These are phyloP conservation scores for Ceratonia siliqua DNA, from an alignment of 306 rosid genomes.

Conservation along the genomic window DNA sequence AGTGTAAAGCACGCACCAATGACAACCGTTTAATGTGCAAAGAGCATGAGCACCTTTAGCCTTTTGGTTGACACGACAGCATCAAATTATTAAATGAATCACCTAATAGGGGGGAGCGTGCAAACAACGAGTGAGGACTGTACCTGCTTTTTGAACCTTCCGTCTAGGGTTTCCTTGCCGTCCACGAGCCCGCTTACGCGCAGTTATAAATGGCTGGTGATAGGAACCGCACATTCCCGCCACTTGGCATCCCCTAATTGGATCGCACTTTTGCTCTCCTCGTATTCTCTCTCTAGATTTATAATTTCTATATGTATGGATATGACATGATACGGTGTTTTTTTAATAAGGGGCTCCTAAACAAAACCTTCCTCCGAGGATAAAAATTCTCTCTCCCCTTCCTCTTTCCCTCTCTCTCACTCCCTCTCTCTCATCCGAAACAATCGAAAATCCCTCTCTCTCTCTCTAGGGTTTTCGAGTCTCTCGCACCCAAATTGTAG, in stretches of 20 bases:
- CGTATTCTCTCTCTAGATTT: slow-evolving; percentile 35
- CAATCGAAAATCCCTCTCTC: slow-evolving; percentile 54
- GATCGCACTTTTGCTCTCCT: neutral
- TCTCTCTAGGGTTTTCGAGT: slow-evolving; percentile 79
- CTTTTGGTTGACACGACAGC: slow-evolving; percentile 67
- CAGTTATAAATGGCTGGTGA: slow-evolving; percentile 51
- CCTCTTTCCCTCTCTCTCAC: slow-evolving; percentile 20
- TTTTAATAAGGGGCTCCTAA: slow-evolving; percentile 41
- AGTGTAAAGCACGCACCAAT: slow-evolving; percentile 58
- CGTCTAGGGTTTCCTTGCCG: slow-evolving; percentile 75
- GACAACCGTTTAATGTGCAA: slow-evolving; percentile 48
- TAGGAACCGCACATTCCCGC: slow-evolving; percentile 53
- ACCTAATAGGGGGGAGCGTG: slow-evolving; percentile 52
- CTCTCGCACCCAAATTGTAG: slow-evolving; percentile 62
- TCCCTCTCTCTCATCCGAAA: slow-evolving; percentile 30
- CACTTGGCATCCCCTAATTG: slow-evolving; percentile 39
- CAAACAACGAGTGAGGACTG: slow-evolving; percentile 41
- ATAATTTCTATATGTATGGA: slow-evolving; percentile 38
- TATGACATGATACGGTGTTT: slow-evolving; percentile 41
- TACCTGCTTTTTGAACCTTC: slow-evolving; percentile 20
- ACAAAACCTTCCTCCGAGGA: slow-evolving; percentile 42
- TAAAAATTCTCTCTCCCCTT: slow-evolving; percentile 46
- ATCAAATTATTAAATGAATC: slow-evolving; percentile 40
- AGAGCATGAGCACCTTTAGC: slow-evolving; percentile 61
- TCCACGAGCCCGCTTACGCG: slow-evolving; percentile 35